phyloP scores from a whole-genome alignment of 2,329 filamentous ascomycete genomes.

The Cordyceps tenuipes region DNA sequence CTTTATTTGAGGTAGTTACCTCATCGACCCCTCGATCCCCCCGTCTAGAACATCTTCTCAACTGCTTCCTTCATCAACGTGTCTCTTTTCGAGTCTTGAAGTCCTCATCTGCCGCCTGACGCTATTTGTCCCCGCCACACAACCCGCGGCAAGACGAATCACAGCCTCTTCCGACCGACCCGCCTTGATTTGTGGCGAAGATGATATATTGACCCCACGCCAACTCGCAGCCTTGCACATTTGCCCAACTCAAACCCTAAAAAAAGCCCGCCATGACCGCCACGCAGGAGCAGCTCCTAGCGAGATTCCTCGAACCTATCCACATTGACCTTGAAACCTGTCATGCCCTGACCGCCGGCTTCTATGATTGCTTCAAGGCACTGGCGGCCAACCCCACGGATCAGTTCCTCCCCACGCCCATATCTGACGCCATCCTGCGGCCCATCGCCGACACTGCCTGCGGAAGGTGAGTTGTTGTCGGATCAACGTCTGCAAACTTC shows the following conservation, averaged over 20 bases:
- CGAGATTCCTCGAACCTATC: constrained; percentile 44
- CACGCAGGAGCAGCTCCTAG: constrained; percentile 16
- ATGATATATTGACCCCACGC: constrained; percentile 3
- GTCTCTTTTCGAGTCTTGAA: neutral
- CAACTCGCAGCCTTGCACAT: constrained; percentile 3
- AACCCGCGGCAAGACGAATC: neutral
- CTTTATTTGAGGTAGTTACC: neutral
- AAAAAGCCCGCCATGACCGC: constrained; percentile 18
- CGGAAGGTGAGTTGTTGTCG: constrained; percentile 40
- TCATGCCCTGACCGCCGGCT: constrained; percentile 37
- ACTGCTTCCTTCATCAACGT: neutral
- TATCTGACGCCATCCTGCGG: constrained; percentile 49
- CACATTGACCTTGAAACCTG: constrained; percentile 38
- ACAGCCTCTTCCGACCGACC: neutral
- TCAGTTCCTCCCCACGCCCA: constrained; percentile 54
- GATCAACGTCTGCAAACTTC: too few species aligned
- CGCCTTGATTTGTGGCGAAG: neutral
- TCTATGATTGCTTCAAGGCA: constrained; percentile 38
- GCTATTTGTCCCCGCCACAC: neutral
- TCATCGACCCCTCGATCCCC: neutral
- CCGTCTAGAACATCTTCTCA: neutral
- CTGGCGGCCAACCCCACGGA: constrained; percentile 44
- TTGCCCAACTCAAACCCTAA: neutral
- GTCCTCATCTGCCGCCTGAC: neutral
- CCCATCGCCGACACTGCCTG: constrained; percentile 34